A percentile compares a stretch with the other conserved stretches of the same genome.
Conservation (phyloP, 225 moss, liverwort and hornwort genomes). For the Physcomitrellopsis africana region DNA sequence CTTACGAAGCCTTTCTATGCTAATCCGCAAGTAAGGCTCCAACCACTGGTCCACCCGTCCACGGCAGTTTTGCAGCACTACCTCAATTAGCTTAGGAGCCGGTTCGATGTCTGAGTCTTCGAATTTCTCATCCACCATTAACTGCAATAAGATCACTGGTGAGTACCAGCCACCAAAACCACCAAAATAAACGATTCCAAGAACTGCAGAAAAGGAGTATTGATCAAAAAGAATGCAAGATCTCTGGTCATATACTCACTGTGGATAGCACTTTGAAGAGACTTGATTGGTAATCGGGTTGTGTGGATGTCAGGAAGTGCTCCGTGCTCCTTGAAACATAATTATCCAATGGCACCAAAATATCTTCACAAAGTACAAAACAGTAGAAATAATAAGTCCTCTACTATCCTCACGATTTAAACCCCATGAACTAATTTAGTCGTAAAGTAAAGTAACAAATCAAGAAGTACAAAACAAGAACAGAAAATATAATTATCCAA, state of each 20-base stretch:
- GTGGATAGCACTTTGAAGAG: conserved; percentile 93
- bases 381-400: not conserved
- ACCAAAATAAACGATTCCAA: not conserved
- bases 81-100: conserved; percentile 96
- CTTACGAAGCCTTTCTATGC: conserved; percentile 76
- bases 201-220: not conserved
- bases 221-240: not conserved
- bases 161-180: conserved; percentile 1
- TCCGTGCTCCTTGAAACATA: conserved; percentile 98
- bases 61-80: conserved; percentile 95
- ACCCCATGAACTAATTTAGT: too few species aligned
- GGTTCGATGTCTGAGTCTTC: conserved; percentile 96
- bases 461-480: not conserved
- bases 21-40: conserved; percentile 69
- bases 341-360: conserved; percentile 96
- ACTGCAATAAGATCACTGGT: conserved; percentile 47
- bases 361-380: conserved; percentile 56
- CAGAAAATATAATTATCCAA: not conserved
- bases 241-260: conserved; percentile 42
- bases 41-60: conserved; percentile 91
- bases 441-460: too few species aligned
- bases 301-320: conserved; percentile 87
- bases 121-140: conserved; percentile 89
- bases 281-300: conserved; percentile 93
- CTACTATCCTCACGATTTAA: too few species aligned